A percentile compares a stretch with the other conserved stretches of the same genome.
These are phyloP conservation scores for Dionaea muscipula DNA, from an alignment of 179 eudicot genomes.

Conservation along the genomic window DNA sequence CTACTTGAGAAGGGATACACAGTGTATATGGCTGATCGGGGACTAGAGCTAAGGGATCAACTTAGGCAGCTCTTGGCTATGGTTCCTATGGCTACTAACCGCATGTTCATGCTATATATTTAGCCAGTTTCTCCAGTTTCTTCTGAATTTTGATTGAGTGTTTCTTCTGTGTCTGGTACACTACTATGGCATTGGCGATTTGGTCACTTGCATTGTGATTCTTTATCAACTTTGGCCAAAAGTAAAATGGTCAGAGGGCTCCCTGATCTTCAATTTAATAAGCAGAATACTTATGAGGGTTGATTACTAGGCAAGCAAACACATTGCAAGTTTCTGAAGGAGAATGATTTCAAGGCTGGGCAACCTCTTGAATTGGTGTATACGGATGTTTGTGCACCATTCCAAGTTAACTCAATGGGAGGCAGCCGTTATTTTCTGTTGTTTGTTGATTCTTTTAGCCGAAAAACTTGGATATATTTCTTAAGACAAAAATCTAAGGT, in stretches of 20 bases:
- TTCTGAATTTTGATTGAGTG: neutral
- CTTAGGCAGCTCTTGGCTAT: constrained; percentile 1
- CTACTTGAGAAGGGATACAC: constrained; percentile 12
- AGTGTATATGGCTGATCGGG: constrained; percentile 1
- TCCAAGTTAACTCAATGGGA: neutral
- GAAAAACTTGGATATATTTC: too few species aligned
- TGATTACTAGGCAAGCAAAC: neutral
- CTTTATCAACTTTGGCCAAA: too few species aligned
- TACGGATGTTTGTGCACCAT: neutral
- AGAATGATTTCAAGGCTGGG: neutral
- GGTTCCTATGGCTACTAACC: neutral
- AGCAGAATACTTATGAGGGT: neutral
- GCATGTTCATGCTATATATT: constrained; percentile 6
- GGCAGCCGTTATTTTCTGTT: neutral
- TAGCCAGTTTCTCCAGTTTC: neutral
- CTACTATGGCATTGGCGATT: constrained; percentile 14
- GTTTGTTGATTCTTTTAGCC: too few species aligned
- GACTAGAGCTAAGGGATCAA: neutral
- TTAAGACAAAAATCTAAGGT: too few species aligned
- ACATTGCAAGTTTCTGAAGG: neutral
- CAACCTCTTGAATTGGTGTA: neutral
- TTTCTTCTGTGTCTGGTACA: neutral
- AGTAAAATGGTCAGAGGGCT: too few species aligned
- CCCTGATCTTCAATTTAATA: too few species aligned
- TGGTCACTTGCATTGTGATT: constrained; percentile 12